These are phyloP conservation scores for Leishmania gerbilli DNA, from an alignment of 208 protist genomes.

Conservation along the genomic window DNA sequence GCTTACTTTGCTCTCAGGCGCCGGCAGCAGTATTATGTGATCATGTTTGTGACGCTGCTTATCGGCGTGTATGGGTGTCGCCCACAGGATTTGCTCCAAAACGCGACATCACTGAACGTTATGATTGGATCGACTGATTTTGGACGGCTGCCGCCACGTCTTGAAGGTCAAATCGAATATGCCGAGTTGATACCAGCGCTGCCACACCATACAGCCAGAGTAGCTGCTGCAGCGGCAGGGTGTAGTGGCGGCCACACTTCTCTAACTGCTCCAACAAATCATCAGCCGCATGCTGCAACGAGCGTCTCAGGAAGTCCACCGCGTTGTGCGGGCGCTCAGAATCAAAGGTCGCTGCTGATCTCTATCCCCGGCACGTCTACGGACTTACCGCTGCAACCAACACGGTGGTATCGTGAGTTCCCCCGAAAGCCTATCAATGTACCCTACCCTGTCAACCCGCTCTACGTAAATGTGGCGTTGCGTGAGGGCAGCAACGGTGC, in stretches of 20 bases:
- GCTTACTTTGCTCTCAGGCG: constrained; percentile 41
- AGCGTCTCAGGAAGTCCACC: not conserved
- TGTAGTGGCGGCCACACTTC: not conserved
- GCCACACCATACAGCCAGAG: not conserved
- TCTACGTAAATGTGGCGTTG: constrained; percentile 32
- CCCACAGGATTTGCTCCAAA: constrained; percentile 37
- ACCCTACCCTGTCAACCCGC: constrained; percentile 55
- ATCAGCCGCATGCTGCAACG: constrained; percentile 4
- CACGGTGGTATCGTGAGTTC: constrained; percentile 41
- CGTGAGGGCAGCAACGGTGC: not conserved
- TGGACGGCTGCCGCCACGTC: not conserved
- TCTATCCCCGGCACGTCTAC: constrained; percentile 31
- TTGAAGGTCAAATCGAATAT: not conserved
- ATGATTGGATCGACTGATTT: constrained; percentile 7
- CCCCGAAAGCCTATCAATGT: constrained; percentile 47
- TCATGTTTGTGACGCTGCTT: constrained; percentile 48
- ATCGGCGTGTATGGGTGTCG: constrained; percentile 29
- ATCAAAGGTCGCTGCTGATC: constrained; percentile 13
- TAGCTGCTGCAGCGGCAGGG: not conserved
- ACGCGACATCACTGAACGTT: constrained; percentile 16
- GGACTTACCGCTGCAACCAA: constrained; percentile 17
- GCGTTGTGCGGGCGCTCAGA: constrained; percentile 9
- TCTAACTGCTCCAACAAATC: not conserved
- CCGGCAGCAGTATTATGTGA: constrained; percentile 32
- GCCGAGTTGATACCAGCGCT: not conserved